These are phyloP conservation scores for Boletus sensibilis DNA, from an alignment of 768 basidiomycete species.

Conservation along the genomic window DNA sequence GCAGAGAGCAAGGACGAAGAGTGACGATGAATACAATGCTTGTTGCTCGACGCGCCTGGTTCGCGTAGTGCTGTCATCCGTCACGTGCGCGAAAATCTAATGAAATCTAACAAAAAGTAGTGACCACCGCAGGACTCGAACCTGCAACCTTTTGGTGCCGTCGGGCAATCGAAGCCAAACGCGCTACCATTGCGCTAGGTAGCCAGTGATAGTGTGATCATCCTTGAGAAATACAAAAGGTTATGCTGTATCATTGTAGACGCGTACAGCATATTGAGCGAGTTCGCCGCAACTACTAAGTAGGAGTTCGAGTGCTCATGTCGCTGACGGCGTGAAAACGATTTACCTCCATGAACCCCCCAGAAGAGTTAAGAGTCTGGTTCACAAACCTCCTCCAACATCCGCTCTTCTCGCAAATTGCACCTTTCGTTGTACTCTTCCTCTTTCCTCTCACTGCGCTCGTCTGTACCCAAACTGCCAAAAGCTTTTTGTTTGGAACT, in stretches of 20 bases:
- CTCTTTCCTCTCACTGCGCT: conserved; percentile 39
- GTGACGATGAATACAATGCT: not conserved
- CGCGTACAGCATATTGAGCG: conserved; percentile 15
- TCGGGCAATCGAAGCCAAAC: conserved; percentile 85
- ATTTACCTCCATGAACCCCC: conserved; percentile 42
- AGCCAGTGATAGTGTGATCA: conserved; percentile 37
- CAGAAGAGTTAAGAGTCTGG: conserved; percentile 42
- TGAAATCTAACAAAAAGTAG: conserved; percentile 15
- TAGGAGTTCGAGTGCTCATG: conserved; percentile 26
- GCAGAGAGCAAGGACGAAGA: not conserved
- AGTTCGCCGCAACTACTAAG: conserved; percentile 21
- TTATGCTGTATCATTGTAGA: not conserved
- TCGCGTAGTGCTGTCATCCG: conserved; percentile 7
- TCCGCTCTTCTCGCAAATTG: conserved; percentile 52
- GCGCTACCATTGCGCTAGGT: conserved; percentile 94
- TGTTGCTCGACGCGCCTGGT: conserved; percentile 6
- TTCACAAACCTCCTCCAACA: conserved; percentile 38
- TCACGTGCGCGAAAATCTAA: conserved; percentile 22
- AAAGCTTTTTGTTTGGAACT: conserved; percentile 30
- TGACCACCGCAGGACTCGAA: conserved; percentile 95
- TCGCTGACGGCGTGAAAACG: conserved; percentile 28
- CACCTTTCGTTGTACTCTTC: conserved; percentile 55
- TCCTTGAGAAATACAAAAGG: not conserved
- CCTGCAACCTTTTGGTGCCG: conserved; percentile 92
- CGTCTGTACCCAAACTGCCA: conserved; percentile 29